Evolutionary conservation across 306 rosid genomes (phyloP).

Genomic region (Cucurbita maxima): DNA sequence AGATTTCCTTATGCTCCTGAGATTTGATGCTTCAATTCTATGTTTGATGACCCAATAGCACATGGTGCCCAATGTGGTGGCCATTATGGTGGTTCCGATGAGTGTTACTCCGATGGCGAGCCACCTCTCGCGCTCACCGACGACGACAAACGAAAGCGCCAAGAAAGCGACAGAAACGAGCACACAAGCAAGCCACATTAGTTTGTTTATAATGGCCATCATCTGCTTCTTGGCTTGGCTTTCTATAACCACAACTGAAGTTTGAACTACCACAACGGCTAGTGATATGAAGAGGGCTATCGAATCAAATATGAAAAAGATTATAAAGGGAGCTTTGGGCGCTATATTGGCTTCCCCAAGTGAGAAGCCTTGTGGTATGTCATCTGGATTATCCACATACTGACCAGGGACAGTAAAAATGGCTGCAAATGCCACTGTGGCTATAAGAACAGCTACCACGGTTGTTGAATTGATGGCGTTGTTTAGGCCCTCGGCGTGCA

Average conservation of each 20-base stretch:
- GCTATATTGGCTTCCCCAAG: constrained; percentile 91
- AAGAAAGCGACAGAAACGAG: constrained; percentile 70
- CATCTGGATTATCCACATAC: constrained; percentile 40
- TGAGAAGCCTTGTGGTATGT: constrained; percentile 36
- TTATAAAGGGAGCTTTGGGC: constrained; percentile 34
- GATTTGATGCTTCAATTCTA: constrained; percentile 62
- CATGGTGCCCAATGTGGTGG: constrained; percentile 82
- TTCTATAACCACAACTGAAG: constrained; percentile 86
- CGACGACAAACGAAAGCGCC: constrained; percentile 81
- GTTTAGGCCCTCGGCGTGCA: constrained; percentile 87
- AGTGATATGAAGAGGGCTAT: constrained; percentile 84
- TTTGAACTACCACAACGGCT: constrained; percentile 93
- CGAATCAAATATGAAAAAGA: constrained; percentile 74
- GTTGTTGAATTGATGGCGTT: constrained; percentile 93
- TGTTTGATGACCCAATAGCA: constrained; percentile 77
- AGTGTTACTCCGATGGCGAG: constrained; percentile 69
- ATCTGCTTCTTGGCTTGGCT: constrained; percentile 98
- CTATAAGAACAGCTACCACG: constrained; percentile 92
- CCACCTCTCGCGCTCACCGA: constrained; percentile 61
- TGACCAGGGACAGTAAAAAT: constrained; percentile 92
- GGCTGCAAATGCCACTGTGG: constrained; percentile 93
- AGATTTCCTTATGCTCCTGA: constrained; percentile 45
- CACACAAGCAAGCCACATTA: constrained; percentile 94
- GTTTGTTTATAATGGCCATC: constrained; percentile 94
- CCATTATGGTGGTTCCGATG: constrained; percentile 85